Evolutionary conservation across 805 yeast species (phyloP).

Genomic region (Jamesozyma rosinii): DNA sequence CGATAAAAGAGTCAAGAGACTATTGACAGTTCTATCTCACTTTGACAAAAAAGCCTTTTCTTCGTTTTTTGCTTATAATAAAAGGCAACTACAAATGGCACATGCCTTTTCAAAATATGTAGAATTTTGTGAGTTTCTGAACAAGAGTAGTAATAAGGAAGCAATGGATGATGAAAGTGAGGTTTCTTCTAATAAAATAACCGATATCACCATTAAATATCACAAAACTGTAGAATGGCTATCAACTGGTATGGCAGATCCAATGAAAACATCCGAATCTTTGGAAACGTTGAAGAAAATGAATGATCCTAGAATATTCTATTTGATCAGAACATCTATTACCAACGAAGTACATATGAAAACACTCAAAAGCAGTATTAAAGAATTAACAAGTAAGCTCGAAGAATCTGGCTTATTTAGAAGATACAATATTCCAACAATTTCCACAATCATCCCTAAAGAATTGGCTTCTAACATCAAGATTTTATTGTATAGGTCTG

Average conservation of each 20-base stretch:
- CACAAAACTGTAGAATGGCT: constrained; percentile 57
- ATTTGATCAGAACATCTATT: constrained; percentile 46
- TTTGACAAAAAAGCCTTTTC: constrained; percentile 51
- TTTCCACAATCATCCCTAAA: constrained; percentile 33
- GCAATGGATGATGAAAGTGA: constrained; percentile 14
- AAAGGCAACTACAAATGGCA: constrained; percentile 56
- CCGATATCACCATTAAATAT: constrained; percentile 29
- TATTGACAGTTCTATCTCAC: constrained; percentile 39
- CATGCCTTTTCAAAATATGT: constrained; percentile 42
- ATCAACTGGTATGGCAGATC: constrained; percentile 46
- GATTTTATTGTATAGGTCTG: constrained; percentile 50
- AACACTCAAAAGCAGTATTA: constrained; percentile 51
- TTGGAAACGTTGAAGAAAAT: constrained; percentile 44
- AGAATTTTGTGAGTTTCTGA: constrained; percentile 38
- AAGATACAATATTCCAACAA: constrained; percentile 27
- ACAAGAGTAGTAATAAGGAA: constrained; percentile 13
- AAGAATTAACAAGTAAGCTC: constrained; percentile 51
- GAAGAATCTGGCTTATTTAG: constrained; percentile 42
- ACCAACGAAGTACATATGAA: constrained; percentile 50
- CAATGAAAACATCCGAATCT: constrained; percentile 39
- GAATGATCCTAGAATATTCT: constrained; percentile 50
- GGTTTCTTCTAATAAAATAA: constrained; percentile 2
- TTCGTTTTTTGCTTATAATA: constrained; percentile 60
- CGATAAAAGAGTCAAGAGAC: constrained; percentile 41
- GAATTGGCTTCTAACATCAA: constrained; percentile 47